phyloP scores from a whole-genome alignment of 2,329 filamentous ascomycete genomes.

The Cordyceps militaris region DNA sequence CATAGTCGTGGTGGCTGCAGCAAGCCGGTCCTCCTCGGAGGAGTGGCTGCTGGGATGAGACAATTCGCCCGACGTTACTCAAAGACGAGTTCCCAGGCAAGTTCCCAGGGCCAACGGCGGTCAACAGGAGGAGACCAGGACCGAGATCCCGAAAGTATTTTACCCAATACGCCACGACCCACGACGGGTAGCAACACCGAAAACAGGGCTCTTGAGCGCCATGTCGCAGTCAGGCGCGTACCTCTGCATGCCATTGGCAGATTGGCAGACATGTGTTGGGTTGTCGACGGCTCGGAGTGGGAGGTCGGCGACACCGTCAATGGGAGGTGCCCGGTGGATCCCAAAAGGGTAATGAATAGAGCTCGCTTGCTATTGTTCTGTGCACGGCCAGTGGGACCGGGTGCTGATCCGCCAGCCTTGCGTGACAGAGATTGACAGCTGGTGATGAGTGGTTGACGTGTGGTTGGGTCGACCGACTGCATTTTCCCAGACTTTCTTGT shows the following conservation, averaged over 20 bases:
- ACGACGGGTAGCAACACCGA: neutral
- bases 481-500: neutral
- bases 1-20: neutral
- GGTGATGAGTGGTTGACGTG: neutral
- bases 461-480: neutral
- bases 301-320: constrained; percentile 2
- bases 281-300: neutral
- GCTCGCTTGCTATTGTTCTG: constrained; percentile 13
- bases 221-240: neutral
- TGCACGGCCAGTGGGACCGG: constrained; percentile 7
- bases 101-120: neutral
- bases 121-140: neutral
- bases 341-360: constrained; percentile 14
- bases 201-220: neutral
- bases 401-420: constrained; percentile 7
- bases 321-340: constrained; percentile 4
- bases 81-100: too few relatives aligned
- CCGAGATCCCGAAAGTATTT: neutral
- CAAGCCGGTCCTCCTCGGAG: neutral
- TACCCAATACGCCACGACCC: neutral
- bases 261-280: neutral
- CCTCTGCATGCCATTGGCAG: neutral
- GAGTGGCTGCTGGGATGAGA: neutral
- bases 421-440: neutral
- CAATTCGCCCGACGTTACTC: neutral